Evolutionary conservation across 176 grass and related monocot species (phyloP).

Genomic region (Chloris gayana): DNA sequence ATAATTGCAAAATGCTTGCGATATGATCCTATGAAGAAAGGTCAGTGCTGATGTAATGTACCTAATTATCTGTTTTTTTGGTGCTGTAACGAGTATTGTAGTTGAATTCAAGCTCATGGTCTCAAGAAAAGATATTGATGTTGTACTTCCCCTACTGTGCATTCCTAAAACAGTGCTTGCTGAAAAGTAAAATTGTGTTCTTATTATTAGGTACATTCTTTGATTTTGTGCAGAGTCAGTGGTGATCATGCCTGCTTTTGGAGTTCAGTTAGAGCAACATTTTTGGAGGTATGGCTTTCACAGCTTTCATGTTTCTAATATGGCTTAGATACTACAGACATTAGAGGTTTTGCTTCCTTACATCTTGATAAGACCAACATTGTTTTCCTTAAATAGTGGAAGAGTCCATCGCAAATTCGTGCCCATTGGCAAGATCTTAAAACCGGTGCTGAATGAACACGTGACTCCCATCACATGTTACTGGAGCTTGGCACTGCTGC

Average conservation of each 20-base stretch:
- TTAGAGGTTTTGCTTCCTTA: background rate
- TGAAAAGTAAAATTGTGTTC: background rate
- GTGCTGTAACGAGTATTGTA: background rate
- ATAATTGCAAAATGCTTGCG: conserved; percentile 53
- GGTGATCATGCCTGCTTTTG: conserved; percentile 79
- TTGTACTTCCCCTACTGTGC: background rate
- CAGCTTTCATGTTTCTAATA: background rate
- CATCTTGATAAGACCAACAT: background rate
- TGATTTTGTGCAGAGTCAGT: conserved; percentile 60
- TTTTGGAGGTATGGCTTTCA: conserved; percentile 60
- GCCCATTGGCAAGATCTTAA: conserved; percentile 63
- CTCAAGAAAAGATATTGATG: too few relatives aligned
- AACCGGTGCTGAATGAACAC: conserved; percentile 67
- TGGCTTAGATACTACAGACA: background rate
- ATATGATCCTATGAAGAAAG: conserved; percentile 79
- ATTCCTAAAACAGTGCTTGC: background rate
- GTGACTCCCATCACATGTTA: conserved; percentile 73
- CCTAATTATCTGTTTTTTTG: background rate
- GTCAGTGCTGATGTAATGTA: conserved; percentile 11
- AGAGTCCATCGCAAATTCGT: conserved; percentile 57
- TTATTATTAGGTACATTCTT: conserved; percentile 10
- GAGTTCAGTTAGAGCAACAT: conserved; percentile 74
- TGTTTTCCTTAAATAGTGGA: conserved; percentile 37
- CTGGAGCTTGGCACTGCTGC: conserved; percentile 71
- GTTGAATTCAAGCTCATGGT: background rate